phyloP scores from a whole-genome alignment of 2,329 filamentous ascomycete genomes.

The Cercospora berteroae region DNA sequence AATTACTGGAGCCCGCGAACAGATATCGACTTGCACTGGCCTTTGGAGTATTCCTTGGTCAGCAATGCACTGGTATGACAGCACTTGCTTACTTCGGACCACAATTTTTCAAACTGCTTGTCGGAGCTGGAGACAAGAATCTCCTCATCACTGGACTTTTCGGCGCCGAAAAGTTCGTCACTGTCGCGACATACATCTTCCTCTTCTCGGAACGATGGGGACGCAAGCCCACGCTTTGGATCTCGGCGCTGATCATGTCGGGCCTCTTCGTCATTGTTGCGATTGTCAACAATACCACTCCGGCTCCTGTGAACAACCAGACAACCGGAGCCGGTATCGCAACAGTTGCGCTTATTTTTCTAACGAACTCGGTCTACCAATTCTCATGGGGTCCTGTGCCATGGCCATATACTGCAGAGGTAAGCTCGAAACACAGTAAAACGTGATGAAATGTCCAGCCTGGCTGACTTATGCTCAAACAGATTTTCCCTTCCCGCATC shows the following conservation, averaged over 20 bases:
- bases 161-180: slow-evolving; percentile 53
- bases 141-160: slow-evolving; percentile 55
- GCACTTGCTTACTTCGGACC: slow-evolving; percentile 56
- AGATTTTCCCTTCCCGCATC: slow-evolving; percentile 54
- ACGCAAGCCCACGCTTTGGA: slow-evolving; percentile 34
- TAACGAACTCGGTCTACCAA: slow-evolving; percentile 55
- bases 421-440: slow-evolving; percentile 1
- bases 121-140: slow-evolving; percentile 46
- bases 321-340: slow-evolving; percentile 46
- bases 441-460: neutral
- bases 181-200: slow-evolving; percentile 50
- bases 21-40: slow-evolving; percentile 49
- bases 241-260: slow-evolving; percentile 36
- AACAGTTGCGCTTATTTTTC: slow-evolving; percentile 56
- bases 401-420: slow-evolving; percentile 51
- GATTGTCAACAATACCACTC: slow-evolving; percentile 36
- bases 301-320: slow-evolving; percentile 27
- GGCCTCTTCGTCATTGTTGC: slow-evolving; percentile 38
- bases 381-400: slow-evolving; percentile 52
- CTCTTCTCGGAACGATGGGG: slow-evolving; percentile 53
- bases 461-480: neutral
- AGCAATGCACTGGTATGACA: slow-evolving; percentile 53
- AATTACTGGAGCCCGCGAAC: slow-evolving; percentile 47
- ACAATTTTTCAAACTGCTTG: slow-evolving; percentile 55
- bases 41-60: slow-evolving; percentile 52